Base-by-base conservation (phyloP, 208 protist species). In the Leishmania tropica region DNA sequence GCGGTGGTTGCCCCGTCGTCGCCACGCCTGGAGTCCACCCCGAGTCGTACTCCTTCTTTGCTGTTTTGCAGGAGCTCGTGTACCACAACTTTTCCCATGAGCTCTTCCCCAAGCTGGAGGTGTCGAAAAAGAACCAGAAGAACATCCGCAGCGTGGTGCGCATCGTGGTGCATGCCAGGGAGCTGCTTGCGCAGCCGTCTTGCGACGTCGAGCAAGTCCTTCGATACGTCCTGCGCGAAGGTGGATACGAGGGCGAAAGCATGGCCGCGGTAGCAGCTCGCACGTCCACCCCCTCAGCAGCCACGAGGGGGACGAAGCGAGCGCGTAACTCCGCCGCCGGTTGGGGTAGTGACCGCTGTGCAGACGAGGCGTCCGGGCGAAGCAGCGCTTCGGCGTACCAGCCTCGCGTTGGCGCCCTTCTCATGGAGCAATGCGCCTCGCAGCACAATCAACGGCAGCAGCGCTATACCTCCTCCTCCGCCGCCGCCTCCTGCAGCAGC, bases 161-260 rank as follows among this genome's bases (percentile, higher is more conserved):
- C 42, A 72, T 92, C 3, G 75, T 88, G 11, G 70, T 85, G 42
- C 80, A 87, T 13, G 89, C 87, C 4, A 83, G 84, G 35, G 87
- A 89, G 28, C 56, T 85, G 47, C 86, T 94, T 19, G 71, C 79
- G 13, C 81, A 83, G 48, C 51, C 78, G 35, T 85, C 88, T 48
- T 92, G 88, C 64, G 85, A 92, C 64, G 79, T 92, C 31, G 86
- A 88, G 58, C 82, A 88, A 53, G 83, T 92, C 5, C 81, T 94
- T 40, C 84, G 87, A 45, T 75, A 68, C 53, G 79, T 94, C 45
- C 78, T 85, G 45, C 81, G 80, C n/a, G 85, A 90, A 24, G 88
- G 82, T 28, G 90, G 90, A 21, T 94, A 88, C 81, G 88, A 94
- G 53, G 76, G 78, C 6, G 87, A 83, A 35, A 89, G 72, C 68